Conservation (phyloP, 2,329 filamentous ascomycete genomes). For the Fusarium sp. region DNA sequence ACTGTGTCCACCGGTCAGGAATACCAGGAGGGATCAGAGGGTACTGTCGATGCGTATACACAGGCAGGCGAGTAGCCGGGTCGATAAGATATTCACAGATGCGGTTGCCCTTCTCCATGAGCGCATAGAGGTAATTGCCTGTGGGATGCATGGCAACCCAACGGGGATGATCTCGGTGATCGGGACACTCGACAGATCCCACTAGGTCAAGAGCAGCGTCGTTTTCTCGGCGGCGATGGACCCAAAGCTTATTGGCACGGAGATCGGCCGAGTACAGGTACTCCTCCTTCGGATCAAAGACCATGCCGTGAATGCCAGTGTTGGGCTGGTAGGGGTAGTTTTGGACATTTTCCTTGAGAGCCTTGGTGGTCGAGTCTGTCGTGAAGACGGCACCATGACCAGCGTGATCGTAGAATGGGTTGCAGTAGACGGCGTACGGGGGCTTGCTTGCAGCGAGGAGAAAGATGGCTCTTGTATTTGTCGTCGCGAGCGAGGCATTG, state of each 20-base stretch:
- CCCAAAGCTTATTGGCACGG: constrained; percentile 85
- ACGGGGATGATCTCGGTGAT: constrained; percentile 80
- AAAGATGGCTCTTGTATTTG: constrained; percentile 91
- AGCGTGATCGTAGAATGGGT: constrained; percentile 89
- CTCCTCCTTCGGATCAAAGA: constrained; percentile 78
- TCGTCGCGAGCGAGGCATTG: constrained; percentile 74
- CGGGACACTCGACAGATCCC: constrained; percentile 78
- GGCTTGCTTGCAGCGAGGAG: constrained; percentile 81
- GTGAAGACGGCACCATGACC: constrained; percentile 84
- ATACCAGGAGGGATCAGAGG: constrained; percentile 84
- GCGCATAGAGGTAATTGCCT: constrained; percentile 82
- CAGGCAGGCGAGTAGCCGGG: constrained; percentile 76
- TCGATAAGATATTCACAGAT: constrained; percentile 87
- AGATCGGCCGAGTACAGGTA: constrained; percentile 86
- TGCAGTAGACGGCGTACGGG: constrained; percentile 87
- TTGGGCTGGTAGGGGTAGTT: constrained; percentile 78
- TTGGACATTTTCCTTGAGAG: constrained; percentile 74
- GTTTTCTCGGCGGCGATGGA: constrained; percentile 75
- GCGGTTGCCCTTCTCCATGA: constrained; percentile 92
- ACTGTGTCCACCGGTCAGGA: constrained; percentile 68
- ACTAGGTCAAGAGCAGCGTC: constrained; percentile 68
- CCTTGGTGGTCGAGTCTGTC: constrained; percentile 64
- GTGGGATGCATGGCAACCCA: constrained; percentile 89
- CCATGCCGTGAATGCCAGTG: constrained; percentile 85
- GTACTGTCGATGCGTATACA: constrained; percentile 81